A percentile compares a stretch with the other conserved stretches of the same genome.
Evolutionary conservation across 1,139 yeast genomes (phyloP).

Genomic region (Pichia sp.): DNA sequence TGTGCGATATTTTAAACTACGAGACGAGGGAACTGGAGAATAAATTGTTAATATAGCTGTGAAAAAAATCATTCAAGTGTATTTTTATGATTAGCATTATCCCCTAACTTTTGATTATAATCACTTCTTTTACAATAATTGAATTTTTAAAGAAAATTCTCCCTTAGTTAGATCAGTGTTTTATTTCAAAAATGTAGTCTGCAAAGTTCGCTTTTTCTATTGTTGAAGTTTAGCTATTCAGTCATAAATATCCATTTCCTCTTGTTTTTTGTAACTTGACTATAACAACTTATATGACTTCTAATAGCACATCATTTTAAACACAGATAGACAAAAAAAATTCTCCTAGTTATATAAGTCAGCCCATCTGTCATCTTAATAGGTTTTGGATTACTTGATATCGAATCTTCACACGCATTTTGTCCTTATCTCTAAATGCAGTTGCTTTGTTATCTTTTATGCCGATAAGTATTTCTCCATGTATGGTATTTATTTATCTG

Average conservation of each 20-base stretch:
- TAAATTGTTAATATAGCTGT: background rate
- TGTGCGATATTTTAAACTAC: background rate
- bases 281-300: background rate
- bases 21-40: background rate
- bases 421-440: background rate
- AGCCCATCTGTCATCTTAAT: background rate
- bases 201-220: too few species aligned
- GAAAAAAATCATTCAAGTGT: background rate
- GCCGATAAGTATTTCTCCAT: background rate
- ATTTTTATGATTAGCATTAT: background rate
- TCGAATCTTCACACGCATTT: background rate
- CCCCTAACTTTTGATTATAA: background rate
- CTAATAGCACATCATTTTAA: background rate
- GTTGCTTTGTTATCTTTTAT: background rate
- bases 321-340: background rate
- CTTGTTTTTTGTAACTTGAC: background rate
- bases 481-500: background rate
- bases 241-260: background rate
- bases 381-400: background rate
- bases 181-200: too few species aligned
- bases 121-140: background rate
- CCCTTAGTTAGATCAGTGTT: too few species aligned
- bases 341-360: background rate
- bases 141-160: background rate
- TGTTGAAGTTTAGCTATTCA: background rate